These are phyloP conservation scores for Daphne laureola DNA, from an alignment of 441 rosid species.

Conservation along the genomic window DNA sequence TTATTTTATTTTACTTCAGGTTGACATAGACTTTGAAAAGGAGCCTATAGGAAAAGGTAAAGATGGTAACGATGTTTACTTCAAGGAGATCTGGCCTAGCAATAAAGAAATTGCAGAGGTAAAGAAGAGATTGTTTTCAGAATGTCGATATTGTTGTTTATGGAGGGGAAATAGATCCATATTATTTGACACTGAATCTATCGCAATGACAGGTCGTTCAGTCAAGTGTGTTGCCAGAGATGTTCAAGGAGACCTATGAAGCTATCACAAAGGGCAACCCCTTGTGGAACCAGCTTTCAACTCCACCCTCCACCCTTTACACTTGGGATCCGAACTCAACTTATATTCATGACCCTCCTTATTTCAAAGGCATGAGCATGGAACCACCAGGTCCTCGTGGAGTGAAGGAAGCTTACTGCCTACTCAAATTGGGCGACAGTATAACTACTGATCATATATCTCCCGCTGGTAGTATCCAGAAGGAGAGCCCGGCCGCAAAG, in stretches of 20 bases:
- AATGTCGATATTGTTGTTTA: not conserved
- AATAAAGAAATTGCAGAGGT: slow-evolving; percentile 54
- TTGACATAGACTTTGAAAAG: slow-evolving; percentile 57
- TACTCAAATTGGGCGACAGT: slow-evolving; percentile 55
- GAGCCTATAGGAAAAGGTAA: slow-evolving; percentile 47
- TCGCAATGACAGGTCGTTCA: slow-evolving; percentile 32
- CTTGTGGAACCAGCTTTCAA: slow-evolving; percentile 51
- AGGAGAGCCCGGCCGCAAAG: slow-evolving; percentile 55
- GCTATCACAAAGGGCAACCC: slow-evolving; percentile 50
- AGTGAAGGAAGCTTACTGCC: slow-evolving; percentile 60
- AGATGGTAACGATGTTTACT: slow-evolving; percentile 38
- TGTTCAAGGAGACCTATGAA: slow-evolving; percentile 54
- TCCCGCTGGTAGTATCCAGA: slow-evolving; percentile 59
- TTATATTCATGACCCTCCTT: slow-evolving; percentile 57
- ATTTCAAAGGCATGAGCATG: slow-evolving; percentile 45
- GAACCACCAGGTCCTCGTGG: slow-evolving; percentile 51
- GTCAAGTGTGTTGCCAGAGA: slow-evolving; percentile 42
- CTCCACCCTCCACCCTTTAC: slow-evolving; percentile 33
- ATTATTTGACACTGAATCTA: not conserved
- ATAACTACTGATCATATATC: slow-evolving; percentile 62
- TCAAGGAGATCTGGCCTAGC: slow-evolving; percentile 56
- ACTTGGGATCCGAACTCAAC: slow-evolving; percentile 53
- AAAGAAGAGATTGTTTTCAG: slow-evolving; percentile 8
- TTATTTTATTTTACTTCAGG: slow-evolving; percentile 22
- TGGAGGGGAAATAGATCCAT: not conserved